Evolutionary conservation across 2,329 filamentous ascomycete species (phyloP), one percentile per base, ranked within the genome.

Genomic region (Parastagonospora avenae): DNA sequence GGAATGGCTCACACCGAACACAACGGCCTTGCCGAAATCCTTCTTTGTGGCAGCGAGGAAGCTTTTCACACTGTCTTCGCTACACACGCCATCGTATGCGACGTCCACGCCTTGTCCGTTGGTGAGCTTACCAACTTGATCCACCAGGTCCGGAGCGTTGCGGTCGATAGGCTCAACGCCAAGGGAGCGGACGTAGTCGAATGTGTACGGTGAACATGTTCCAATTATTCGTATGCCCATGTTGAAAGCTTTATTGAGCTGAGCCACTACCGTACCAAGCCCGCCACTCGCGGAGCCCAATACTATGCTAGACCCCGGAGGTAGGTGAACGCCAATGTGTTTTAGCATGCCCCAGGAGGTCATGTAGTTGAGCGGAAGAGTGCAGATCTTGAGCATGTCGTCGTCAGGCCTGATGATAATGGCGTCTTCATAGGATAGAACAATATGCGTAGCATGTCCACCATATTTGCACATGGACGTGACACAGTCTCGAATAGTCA

Each of bases 301-400:
- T 28, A 55, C 15, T n/a, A 55, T 52, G 38, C 32, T 52, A 10
- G 48, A 49, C 3, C 52, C 52, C 12, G 48, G 52, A 19, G 6
- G 28, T 9, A 55, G 28, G 12, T 52, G 8, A n/a, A 48, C 44
- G 27, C 52, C 52, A 29, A 36, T 55, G 30, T 52, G 44, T 27
- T 52, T 55, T 8, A 55, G 42, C 48, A 55, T 48, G 16, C 52
- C 52, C 52, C 52, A 55, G 4, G 44, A 45, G 6, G 45, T 55
- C 52, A 55, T 55, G 38, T 55, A 55, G 27, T 55, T 55, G 8
- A 52, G 24, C 2, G 52, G 48, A 10, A 55, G 44, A 19, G 52
- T 44, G 10, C 27, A n/a, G 1, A 43, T 52, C 31, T 55, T 52
- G 11, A 55, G 8, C 2, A 41, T 48, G 14, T 55, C 52, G 8